Evolutionary conservation across 2,329 filamentous ascomycete genomes (phyloP).

Genomic region (Aureobasidium sp.): DNA sequence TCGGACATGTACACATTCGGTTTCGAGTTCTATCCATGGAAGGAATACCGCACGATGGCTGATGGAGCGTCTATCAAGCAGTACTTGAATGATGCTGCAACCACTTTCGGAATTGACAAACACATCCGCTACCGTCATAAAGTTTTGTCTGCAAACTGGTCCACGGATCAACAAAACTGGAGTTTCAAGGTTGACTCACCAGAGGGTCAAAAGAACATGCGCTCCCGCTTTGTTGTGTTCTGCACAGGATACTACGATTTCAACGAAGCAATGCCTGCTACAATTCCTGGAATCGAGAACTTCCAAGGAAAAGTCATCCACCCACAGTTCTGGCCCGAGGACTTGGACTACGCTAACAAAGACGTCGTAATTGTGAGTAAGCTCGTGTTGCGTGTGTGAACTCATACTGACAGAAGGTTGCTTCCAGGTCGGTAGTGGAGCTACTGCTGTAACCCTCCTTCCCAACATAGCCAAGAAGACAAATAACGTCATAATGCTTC

Average conservation of each 20-base stretch:
- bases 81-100: slow-evolving; percentile 37
- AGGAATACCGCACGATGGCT: slow-evolving; percentile 37
- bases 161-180: slow-evolving; percentile 42
- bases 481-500: slow-evolving; percentile 65
- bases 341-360: slow-evolving; percentile 58
- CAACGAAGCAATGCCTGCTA: slow-evolving; percentile 48
- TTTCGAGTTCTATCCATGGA: slow-evolving; percentile 65
- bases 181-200: slow-evolving; percentile 30
- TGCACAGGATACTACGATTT: slow-evolving; percentile 70
- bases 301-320: slow-evolving; percentile 59
- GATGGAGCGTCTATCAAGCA: slow-evolving; percentile 35
- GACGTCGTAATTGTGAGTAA: slow-evolving; percentile 50
- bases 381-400: neutral
- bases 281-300: slow-evolving; percentile 58
- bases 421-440: slow-evolving; percentile 56
- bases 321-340: slow-evolving; percentile 68
- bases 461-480: slow-evolving; percentile 58
- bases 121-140: slow-evolving; percentile 37
- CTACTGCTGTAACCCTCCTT: slow-evolving; percentile 69
- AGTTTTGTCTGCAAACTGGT: slow-evolving; percentile 34
- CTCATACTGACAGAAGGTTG: neutral
- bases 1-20: slow-evolving; percentile 43
- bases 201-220: slow-evolving; percentile 24
- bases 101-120: slow-evolving; percentile 37
- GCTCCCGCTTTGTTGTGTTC: slow-evolving; percentile 42